Conservation (phyloP, 306 rosid species). For the Glycyrrhiza uralensis region DNA sequence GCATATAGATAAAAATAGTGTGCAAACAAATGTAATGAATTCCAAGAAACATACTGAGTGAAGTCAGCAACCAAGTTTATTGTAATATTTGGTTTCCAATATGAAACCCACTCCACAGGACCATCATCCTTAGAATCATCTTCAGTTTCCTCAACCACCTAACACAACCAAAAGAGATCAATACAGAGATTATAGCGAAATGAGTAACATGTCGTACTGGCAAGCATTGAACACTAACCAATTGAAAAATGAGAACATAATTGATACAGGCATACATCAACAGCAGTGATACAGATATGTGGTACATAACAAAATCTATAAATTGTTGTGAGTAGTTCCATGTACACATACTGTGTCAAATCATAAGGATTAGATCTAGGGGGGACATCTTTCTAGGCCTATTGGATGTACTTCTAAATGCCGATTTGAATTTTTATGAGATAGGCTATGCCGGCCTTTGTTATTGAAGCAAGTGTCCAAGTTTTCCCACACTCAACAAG, state of each 20-base stretch:
- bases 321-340: not conserved
- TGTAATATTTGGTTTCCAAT: conserved; percentile 88
- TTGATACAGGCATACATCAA: not conserved
- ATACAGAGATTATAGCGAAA: conserved; percentile 21
- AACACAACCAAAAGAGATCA: conserved; percentile 31
- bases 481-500: not conserved
- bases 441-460: not conserved
- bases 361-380: conserved; percentile 1
- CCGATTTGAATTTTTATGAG: not conserved
- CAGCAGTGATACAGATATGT: not conserved
- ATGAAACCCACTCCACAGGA: conserved; percentile 79
- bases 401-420: not conserved
- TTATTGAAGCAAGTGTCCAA: not conserved
- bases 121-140: conserved; percentile 59
- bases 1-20: not conserved
- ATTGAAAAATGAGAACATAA: not conserved
- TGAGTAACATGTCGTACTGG: not conserved
- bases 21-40: not conserved
- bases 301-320: not conserved
- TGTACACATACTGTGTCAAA: not conserved
- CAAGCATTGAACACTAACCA: conserved; percentile 9
- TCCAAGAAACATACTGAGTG: conserved; percentile 55
- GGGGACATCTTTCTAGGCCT: not conserved
- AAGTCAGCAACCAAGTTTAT: conserved; percentile 92
- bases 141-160: conserved; percentile 63